Percentiles rank a stretch among this genome's conserved stretches.
These are phyloP conservation scores for Xylariaceae sp. DNA, from an alignment of 2,329 filamentous ascomycete genomes.

Conservation along the genomic window DNA sequence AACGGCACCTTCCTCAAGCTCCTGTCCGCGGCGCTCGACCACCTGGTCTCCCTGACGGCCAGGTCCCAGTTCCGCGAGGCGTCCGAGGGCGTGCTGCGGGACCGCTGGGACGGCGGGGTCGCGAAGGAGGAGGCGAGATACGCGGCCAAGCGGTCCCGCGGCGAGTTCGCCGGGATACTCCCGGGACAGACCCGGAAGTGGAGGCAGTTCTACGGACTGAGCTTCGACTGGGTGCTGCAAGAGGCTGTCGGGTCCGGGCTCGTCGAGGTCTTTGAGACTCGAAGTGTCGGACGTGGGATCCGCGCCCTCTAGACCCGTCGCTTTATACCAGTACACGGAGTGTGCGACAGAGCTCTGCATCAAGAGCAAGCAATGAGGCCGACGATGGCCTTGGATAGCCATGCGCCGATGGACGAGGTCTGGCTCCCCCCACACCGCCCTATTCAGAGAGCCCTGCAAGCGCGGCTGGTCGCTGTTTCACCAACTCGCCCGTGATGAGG, in stretches of 20 bases:
- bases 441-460: too few species aligned
- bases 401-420: too few species aligned
- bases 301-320: conserved; percentile 37
- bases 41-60: conserved; percentile 51
- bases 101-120: conserved; percentile 66
- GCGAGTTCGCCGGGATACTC: conserved; percentile 49
- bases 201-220: conserved; percentile 61
- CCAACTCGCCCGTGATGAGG: too few species aligned
- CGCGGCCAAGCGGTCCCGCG: conserved; percentile 41
- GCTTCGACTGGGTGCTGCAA: conserved; percentile 64
- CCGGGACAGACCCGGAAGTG: conserved; percentile 60
- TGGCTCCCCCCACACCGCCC: too few species aligned
- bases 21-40: conserved; percentile 50
- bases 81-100: conserved; percentile 52
- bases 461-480: too few species aligned
- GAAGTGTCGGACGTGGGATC: conserved; percentile 63
- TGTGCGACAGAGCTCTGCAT: too few species aligned
- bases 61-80: conserved; percentile 56
- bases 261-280: conserved; percentile 68
- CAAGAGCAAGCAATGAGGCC: too few species aligned
- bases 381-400: too few species aligned
- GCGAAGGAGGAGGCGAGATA: conserved; percentile 35
- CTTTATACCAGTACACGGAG: too few species aligned
- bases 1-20: conserved; percentile 63
- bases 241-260: conserved; percentile 64